Base-by-base conservation (phyloP, 371 early-diverging fungal species). In the Mortierella sp. region DNA sequence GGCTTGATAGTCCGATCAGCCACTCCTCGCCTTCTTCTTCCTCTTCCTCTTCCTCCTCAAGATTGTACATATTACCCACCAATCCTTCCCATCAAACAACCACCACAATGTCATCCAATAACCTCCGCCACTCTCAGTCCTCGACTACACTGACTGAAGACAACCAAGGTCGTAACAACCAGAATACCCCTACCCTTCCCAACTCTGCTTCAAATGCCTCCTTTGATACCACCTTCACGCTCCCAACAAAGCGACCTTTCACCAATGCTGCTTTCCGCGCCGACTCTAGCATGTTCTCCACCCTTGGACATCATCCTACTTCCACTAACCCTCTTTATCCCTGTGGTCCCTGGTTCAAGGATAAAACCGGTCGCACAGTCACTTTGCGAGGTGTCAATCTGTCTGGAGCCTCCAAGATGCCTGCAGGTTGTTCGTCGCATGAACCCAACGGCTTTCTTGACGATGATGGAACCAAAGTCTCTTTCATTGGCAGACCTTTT, bases 401-500 rank as follows among this genome's bases (percentile, higher is more conserved):
- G 22, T 84, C 90, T 15, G 93, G 92, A 6, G 88, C 88, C 4
- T 84, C 89, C 19, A 93, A 93, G 74, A 70, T 86, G 45, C 93
- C 91, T 7, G 67, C 78, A n/a, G 86, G 83, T 10, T 62, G 86
- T 24, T 77, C 88, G 10, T 87, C 90, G 13, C 88, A 88, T 69
- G 84, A 84, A 53, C 72, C 73, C n/a, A 76, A 84, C 48, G 88
- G 86, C 45, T 90, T 83, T 70, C 87, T 86, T 82, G 88, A 87
- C 58, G 88, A 85, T 64, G 87, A 92, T 52, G 89, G 90, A 33
- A 75, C 87, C 5, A 65, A 85, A 28, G 86, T 91, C 47, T 86
- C 80, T 36, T 93, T 93, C 75, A 81, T 93, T 22, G 92, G 91
- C 4, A 81, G 96, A 13, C 97, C 97, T 6, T 94, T 97, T 74